Conservation (phyloP, 1,284 basidiomycete species). For the Calocybe gambosa region DNA sequence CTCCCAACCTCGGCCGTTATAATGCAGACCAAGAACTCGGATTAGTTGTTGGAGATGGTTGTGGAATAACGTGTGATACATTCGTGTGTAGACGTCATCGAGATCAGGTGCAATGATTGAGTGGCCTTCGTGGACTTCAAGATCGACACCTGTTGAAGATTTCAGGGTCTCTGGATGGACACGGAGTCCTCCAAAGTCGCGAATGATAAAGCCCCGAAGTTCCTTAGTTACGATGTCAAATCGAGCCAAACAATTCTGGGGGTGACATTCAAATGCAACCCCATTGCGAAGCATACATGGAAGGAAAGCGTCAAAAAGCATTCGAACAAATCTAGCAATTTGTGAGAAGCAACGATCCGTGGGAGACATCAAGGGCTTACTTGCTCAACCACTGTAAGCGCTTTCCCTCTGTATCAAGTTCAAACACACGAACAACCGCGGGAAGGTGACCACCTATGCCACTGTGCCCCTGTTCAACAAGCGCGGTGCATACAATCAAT, state of each 20-base stretch:
- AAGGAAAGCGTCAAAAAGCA: conserved; percentile 45
- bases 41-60: conserved; percentile 50
- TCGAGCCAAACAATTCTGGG: conserved; percentile 48
- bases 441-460: conserved; percentile 36
- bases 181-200: conserved; percentile 49
- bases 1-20: conserved; percentile 42
- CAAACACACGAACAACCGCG: conserved; percentile 41
- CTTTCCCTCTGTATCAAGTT: conserved; percentile 41
- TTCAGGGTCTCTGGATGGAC: conserved; percentile 41
- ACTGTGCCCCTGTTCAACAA: conserved; percentile 44
- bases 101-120: conserved; percentile 42
- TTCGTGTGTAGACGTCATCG: conserved; percentile 46
- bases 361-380: conserved; percentile 23
- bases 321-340: conserved; percentile 32
- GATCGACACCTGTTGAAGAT: conserved; percentile 38
- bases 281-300: conserved; percentile 45
- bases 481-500: conserved; percentile 46
- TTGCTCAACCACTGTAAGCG: conserved; percentile 39
- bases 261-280: conserved; percentile 50
- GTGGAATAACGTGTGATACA: conserved; percentile 50
- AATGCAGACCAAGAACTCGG: conserved; percentile 44
- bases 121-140: conserved; percentile 40
- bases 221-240: conserved; percentile 39
- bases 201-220: conserved; percentile 44
- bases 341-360: conserved; percentile 1